These are phyloP conservation scores for Neurospora crassa DNA, from an alignment of 2,329 filamentous ascomycete species.

Conservation along the genomic window DNA sequence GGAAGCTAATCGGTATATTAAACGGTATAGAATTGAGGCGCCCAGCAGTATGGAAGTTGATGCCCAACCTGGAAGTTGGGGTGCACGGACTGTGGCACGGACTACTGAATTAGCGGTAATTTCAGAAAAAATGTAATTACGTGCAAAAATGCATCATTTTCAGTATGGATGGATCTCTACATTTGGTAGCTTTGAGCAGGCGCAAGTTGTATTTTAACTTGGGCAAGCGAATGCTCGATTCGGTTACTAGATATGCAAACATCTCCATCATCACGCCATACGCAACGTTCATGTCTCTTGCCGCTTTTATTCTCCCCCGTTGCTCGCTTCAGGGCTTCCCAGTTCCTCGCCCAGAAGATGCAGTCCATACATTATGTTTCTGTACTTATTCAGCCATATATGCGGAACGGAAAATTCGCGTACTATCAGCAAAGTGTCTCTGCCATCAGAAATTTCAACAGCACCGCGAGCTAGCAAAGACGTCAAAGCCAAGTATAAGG, in stretches of 20 bases:
- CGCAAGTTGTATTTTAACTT: neutral
- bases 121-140: no score
- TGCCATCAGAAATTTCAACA: neutral
- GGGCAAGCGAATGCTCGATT: neutral
- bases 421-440: neutral
- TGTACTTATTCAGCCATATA: neutral
- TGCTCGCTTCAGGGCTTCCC: neutral
- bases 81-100: no score
- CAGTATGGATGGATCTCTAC: no score
- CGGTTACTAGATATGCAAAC: neutral
- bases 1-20: no score
- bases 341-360: neutral
- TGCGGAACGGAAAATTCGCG: neutral
- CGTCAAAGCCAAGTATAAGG: neutral
- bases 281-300: neutral
- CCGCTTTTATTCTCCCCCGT: neutral
- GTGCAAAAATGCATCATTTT: no score
- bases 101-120: no score
- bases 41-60: no score
- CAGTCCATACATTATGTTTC: neutral
- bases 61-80: no score
- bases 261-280: neutral
- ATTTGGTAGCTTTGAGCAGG: neutral
- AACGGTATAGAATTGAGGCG: no score
- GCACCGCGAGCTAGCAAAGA: neutral